Percentiles rank a stretch among this genome's conserved stretches.
Conservation (phyloP, 148 eudicot species). For the Rhododendron simsii region DNA sequence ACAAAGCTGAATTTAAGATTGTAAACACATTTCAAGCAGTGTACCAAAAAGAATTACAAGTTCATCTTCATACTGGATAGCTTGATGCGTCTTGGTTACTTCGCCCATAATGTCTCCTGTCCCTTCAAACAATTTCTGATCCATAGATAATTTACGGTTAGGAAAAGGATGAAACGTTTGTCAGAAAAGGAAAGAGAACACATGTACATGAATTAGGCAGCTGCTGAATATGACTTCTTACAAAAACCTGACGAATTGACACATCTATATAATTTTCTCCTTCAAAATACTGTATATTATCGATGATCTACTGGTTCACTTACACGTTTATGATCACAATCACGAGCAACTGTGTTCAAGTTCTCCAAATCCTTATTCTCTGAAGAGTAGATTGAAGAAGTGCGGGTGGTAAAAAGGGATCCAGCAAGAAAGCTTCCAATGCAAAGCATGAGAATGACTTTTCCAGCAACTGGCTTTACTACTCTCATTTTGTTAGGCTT, state of each 20-base stretch:
- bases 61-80: slow-evolving; percentile 54
- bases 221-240: neutral
- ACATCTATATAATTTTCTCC: neutral
- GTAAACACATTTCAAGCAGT: neutral
- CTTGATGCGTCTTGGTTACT: slow-evolving; percentile 67
- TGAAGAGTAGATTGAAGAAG: slow-evolving; percentile 32
- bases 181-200: neutral
- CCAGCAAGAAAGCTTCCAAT: slow-evolving; percentile 74
- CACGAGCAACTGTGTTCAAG: slow-evolving; percentile 16
- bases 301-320: neutral
- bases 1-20: neutral
- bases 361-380: slow-evolving; percentile 20
- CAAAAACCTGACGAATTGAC: neutral
- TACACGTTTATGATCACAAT: slow-evolving; percentile 61
- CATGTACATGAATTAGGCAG: neutral
- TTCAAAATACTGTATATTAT: neutral
- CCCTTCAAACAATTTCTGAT: slow-evolving; percentile 53
- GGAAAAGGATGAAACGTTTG: neutral
- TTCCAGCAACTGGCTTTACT: slow-evolving; percentile 49
- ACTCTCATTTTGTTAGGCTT: slow-evolving; percentile 57
- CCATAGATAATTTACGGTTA: neutral
- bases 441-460: slow-evolving; percentile 53
- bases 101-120: slow-evolving; percentile 51
- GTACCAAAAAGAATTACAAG: neutral
- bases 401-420: slow-evolving; percentile 51